These are phyloP conservation scores for Cyclostephanos tholiformis DNA, from an alignment of 108 stramenopile genomes.

Conservation along the genomic window DNA sequence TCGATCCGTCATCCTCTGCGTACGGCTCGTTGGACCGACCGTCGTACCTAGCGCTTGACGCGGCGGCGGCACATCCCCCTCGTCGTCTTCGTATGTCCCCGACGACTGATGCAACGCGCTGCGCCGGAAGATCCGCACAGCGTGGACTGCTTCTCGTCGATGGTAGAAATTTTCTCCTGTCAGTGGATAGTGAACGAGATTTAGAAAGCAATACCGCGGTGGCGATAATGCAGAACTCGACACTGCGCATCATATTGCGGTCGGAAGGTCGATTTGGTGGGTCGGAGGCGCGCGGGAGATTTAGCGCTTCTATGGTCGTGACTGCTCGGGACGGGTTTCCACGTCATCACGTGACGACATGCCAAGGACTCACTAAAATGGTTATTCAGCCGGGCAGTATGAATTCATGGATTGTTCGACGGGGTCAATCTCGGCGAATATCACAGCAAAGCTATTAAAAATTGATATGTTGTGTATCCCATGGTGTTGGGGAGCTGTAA, in stretches of 20 bases:
- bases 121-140: not conserved
- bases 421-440: too few relatives aligned
- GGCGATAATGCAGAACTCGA: not conserved
- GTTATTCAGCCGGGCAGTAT: too few relatives aligned
- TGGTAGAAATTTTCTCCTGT: not conserved
- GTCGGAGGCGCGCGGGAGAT: too few relatives aligned
- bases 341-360: too few relatives aligned
- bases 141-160: not conserved
- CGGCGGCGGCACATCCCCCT: not conserved
- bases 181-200: not conserved
- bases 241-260: not conserved
- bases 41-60: not conserved
- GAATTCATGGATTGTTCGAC: too few relatives aligned
- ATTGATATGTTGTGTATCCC: too few relatives aligned
- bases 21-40: not conserved
- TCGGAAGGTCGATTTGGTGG: too few relatives aligned
- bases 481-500: too few relatives aligned
- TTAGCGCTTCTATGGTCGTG: too few relatives aligned
- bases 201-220: not conserved
- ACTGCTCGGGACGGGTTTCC: too few relatives aligned
- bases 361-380: too few relatives aligned
- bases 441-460: too few relatives aligned
- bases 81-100: not conserved
- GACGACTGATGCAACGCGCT: not conserved
- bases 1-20: slow-evolving; percentile 12